Base-by-base conservation (phyloP, 2,329 filamentous ascomycete species). In the Endothia cerciana region DNA sequence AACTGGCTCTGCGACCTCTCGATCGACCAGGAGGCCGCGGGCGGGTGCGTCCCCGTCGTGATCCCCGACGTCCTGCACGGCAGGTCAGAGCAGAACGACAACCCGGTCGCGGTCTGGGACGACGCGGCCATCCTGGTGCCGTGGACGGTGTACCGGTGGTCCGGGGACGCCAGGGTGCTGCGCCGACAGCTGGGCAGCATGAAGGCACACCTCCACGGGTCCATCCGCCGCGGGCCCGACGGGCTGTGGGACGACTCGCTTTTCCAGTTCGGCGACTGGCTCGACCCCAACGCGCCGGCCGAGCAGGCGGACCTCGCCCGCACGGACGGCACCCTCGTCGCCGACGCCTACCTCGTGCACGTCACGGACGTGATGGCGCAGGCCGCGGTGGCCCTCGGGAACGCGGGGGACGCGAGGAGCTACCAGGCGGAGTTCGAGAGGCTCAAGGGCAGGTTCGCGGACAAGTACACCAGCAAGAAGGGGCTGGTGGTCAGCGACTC, bases 1-100 rank as follows among this genome's bases (percentile, higher is more conserved):
- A 77, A 72, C 61, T 89, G 83, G 85, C 75, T 83, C 28, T 75
- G 78, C 61, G 85, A 87, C 64, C 70, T 85, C 1, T 74, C 73
- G 2, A 70, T 67, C 17, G 74, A 75, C 19, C 70, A 71, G 56
- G 53, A 70, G 1, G 79, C 79, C 41, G 77, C 79, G 45, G 71
- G 64, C 28, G 70, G 75, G 8, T 70, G 78, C 0, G 73, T 76
- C 0, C 73, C 78, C 0, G 69, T 78, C 5, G 70, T 80, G 1
- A 64, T 74, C 0, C 73, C 73, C 0, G 70, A 72, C 10, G 71
- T 77, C 13, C 76, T 77, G 1, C 70, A 68, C 1, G 69, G 72
- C 19, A 65, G 66, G 62, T 59, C 51, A 19, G 60, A 10, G 8
- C 60, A 63, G 38, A 59, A 68, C 43, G 30, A 65, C 30, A 59